Percentiles rank a stretch among this genome's conserved stretches.
These are phyloP conservation scores for Cynanchum wilfordii DNA, from an alignment of 257 asterid species.

Conservation along the genomic window DNA sequence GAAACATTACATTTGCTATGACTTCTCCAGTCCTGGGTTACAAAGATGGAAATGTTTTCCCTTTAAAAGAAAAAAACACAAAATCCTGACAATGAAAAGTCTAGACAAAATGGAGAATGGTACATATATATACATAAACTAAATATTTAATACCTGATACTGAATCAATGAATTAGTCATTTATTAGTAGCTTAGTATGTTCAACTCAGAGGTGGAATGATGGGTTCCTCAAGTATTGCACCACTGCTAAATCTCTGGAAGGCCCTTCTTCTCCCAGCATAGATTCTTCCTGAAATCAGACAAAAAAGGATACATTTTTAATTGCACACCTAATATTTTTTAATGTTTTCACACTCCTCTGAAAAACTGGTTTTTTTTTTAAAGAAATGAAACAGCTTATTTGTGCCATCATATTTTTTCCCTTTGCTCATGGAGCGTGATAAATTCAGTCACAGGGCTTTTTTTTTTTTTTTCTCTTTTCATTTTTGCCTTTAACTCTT, in stretches of 20 bases:
- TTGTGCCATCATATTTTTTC: background rate
- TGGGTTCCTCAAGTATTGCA: conserved; percentile 46
- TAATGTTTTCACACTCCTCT: background rate
- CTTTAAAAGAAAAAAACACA: conserved; percentile 17
- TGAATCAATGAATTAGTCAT: conserved; percentile 72
- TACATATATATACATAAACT: background rate
- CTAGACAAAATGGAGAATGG: background rate
- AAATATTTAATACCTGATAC: conserved; percentile 54
- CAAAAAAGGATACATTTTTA: background rate
- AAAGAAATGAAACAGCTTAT: background rate
- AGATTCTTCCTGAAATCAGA: conserved; percentile 33
- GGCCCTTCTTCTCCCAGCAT: conserved; percentile 35
- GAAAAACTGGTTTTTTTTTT: background rate
- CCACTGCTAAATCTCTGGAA: conserved; percentile 42
- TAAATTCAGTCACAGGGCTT: background rate
- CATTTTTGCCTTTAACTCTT: too few species aligned
- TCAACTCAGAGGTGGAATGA: conserved; percentile 49
- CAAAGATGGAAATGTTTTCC: conserved; percentile 69
- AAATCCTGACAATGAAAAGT: background rate
- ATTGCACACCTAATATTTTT: background rate
- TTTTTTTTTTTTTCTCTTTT: too few species aligned
- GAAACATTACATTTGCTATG: conserved; percentile 66
- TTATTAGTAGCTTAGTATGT: conserved; percentile 65
- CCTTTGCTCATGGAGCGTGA: background rate
- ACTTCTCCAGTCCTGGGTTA: conserved; percentile 75